A percentile compares a stretch with the other conserved stretches of the same genome.
Conservation (phyloP, 169 alveolate species). For the Plasmodium gonderi region DNA sequence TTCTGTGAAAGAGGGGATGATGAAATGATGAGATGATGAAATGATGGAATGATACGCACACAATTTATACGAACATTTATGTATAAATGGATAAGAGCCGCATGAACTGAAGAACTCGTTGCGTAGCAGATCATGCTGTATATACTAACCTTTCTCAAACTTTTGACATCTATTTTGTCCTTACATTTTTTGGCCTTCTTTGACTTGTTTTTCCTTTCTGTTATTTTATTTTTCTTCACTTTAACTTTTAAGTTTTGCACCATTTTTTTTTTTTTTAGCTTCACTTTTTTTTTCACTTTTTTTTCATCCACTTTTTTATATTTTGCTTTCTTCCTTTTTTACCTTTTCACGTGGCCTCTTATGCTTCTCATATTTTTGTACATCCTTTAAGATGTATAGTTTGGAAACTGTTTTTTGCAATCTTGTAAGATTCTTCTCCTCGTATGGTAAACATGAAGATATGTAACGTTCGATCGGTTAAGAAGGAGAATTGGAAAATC, state of each 20-base stretch:
- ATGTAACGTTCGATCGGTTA: too few relatives aligned
- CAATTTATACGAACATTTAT: neutral
- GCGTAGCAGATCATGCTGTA: neutral
- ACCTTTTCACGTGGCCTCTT: neutral
- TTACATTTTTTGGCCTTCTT: conserved; percentile 38
- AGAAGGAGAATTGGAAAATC: too few relatives aligned
- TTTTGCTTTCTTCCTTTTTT: neutral
- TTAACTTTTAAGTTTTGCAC: conserved; percentile 62
- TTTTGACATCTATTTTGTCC: conserved; percentile 53
- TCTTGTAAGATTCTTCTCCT: too few relatives aligned
- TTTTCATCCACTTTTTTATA: neutral
- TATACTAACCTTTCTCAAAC: conserved; percentile 49
- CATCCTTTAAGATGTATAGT: too few relatives aligned
- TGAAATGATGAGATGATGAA: too few relatives aligned
- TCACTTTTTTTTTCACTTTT: neutral
- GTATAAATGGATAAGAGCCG: neutral
- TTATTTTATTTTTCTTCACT: conserved; percentile 40
- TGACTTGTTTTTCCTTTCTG: conserved; percentile 69
- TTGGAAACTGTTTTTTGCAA: too few relatives aligned
- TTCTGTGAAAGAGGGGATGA: conserved; percentile 5
- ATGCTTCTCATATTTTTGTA: too few relatives aligned
- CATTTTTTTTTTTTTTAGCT: conserved; percentile 5
- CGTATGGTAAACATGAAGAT: too few relatives aligned
- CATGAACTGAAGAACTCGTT: too few relatives aligned
- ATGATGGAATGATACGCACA: neutral